Base-by-base conservation (phyloP, 2,329 filamentous ascomycete genomes). In the Pseudopithomyces maydicus region DNA sequence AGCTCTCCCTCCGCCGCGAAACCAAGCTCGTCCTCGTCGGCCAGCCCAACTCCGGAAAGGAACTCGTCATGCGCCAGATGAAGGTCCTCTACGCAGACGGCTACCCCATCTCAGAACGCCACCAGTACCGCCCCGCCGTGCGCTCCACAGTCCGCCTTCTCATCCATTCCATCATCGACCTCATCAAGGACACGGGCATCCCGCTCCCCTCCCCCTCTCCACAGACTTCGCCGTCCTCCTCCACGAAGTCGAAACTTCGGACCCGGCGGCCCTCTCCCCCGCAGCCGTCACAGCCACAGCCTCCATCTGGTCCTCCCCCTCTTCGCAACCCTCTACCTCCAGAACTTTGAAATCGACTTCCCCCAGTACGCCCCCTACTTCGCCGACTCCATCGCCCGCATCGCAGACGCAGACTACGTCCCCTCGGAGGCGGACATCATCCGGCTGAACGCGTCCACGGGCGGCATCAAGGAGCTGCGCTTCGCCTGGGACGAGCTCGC, bases 261-360 rank as follows among this genome's bases (percentile, higher is more conserved):
- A 71, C 10, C 61, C 65, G 47, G 59, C 67, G 12, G 52, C 49
- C 36, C 67, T 74, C 36, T 70, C 66, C 2, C 59, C 61, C 15
- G 67, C 63, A 26, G 71, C 68, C 17, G 68, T 68, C 20, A 60
- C 64, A 35, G 71, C 73, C 6, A 57, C 74, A 19, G 49, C 58
- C 29, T 62, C 58, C 17, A 60, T 75, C 50, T 75, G 73, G 73
- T 23, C 63, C 15, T 70, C 70, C 46, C 52, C 62, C 6, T 67
- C 15, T 75, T 75, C 59, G 70, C 70, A n/a, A 65, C 65, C 10
- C 53, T 74, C 22, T 75, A 68, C 48, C 57, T 71, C 35, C 64
- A 67, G 26, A 75, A 75, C 49, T 73, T 74, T 20, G 73, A 75
- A 53, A 75, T 75, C 48, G 70, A 70, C 26, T 75, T 75, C 45